Percentiles rank a stretch among this genome's conserved stretches.
Conservation (phyloP, 1,139 yeast genomes). For the Suhomyces atakaporum region DNA sequence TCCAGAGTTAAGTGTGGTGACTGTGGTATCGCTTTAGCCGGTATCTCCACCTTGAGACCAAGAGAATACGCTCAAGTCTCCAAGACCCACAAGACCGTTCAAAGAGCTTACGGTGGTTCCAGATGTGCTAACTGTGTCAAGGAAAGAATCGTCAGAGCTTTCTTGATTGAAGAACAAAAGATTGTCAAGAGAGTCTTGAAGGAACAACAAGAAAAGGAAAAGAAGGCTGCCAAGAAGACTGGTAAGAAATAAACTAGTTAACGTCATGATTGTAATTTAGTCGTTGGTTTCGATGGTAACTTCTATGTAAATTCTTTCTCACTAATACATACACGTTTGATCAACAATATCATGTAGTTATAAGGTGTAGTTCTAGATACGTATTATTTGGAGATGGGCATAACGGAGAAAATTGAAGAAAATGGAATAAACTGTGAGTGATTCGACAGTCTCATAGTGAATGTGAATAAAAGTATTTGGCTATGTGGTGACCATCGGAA, state of each 20-base stretch:
- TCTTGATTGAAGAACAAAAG: conserved; percentile 99
- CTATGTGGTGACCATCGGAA: too few relatives aligned
- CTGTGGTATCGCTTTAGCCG: conserved; percentile 90
- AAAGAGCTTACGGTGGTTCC: conserved; percentile 99
- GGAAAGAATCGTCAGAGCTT: conserved; percentile 98
- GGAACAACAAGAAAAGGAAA: conserved; percentile 89
- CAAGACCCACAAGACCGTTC: conserved; percentile 96
- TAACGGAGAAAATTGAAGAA: too few relatives aligned
- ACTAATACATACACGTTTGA: conserved; percentile 22
- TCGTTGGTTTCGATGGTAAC: conserved; percentile 19
- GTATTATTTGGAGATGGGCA: neutral
- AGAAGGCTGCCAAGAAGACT: conserved; percentile 54
- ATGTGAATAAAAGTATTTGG: too few relatives aligned
- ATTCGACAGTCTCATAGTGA: too few relatives aligned
- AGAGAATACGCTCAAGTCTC: conserved; percentile 94
- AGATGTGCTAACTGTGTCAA: conserved; percentile 98
- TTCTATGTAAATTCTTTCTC: conserved; percentile 24
- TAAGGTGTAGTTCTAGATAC: too few relatives aligned
- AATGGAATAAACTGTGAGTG: too few relatives aligned
- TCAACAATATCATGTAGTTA: conserved; percentile 1
- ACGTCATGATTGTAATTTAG: conserved; percentile 20
- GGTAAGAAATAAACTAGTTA: conserved; percentile 39
- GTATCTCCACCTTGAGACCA: conserved; percentile 95
- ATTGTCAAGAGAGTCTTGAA: conserved; percentile 98
- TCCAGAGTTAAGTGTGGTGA: conserved; percentile 99